Evolutionary conservation across 495 filamentous ascomycete genomes (phyloP), one percentile per base, ranked within the genome.

Genomic region (Penicillium subrubescens): DNA sequence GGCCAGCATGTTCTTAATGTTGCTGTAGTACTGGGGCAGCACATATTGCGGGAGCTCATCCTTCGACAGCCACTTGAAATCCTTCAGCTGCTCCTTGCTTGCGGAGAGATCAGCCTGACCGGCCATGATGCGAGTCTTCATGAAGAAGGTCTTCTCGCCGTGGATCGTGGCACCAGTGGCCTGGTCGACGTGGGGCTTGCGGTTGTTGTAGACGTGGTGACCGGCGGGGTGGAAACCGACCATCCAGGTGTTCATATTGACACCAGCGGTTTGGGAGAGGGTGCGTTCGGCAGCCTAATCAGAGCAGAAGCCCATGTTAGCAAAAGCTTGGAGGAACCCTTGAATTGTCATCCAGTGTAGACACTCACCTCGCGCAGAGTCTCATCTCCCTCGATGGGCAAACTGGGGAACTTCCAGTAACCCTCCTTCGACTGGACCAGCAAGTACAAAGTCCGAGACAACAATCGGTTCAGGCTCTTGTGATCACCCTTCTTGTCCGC

Each of bases 231-330:
- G 91, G 69, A 90, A 92, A 62, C 94, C 95, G 62, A 98, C 91
- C 68, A 98, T 85, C 94, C 96, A 99, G 62, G 93, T 97, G 82
- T 98, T 97, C 94, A 99, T 98, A 83, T 99, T 97, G 33, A 90
- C 76, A 63, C 95, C 95, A 14, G 87, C 92, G 14, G 92, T 80
- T 66, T 93, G 86, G 50, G 84, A 75, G 6, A 98, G 83, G 62
- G 90, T 86, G 54, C 93, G 87, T 65, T 90, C 86, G 50, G 94
- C 94, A 34, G 90, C 90, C 96, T 99, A 69, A 25, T 59, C 8
- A 7, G 12, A 67, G 31, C 34, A 69, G 35, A 5, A 68, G 60
- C 62, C 35, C 29, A 60, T 44, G 8, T 58, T 58, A 48, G 50
- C 46, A 19, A 31, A 6, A 17, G 11, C 8, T 10, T 5, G 4